Evolutionary conservation across 169 alveolate genomes (phyloP).

Genomic region (Fabrea salina): DNA sequence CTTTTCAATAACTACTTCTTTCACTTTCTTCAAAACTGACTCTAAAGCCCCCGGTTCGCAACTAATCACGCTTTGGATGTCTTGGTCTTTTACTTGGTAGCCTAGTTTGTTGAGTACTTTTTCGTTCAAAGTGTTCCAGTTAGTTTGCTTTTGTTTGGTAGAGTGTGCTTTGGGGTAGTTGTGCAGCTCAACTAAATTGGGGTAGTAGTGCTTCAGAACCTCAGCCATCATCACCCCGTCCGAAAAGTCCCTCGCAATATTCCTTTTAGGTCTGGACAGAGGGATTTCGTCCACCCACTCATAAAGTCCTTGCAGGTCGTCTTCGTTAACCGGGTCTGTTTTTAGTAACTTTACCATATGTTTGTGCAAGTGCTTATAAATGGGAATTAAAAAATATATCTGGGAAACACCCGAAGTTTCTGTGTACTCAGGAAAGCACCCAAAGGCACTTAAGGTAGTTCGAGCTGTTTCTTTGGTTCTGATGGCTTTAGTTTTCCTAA

Average conservation of each 20-base stretch:
- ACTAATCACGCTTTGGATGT: constrained; percentile 61
- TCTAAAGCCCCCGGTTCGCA: constrained; percentile 75
- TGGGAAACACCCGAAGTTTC: too few relatives aligned
- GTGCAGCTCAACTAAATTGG: constrained; percentile 76
- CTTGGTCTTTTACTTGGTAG: constrained; percentile 58
- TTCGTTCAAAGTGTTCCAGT: constrained; percentile 83
- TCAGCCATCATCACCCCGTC: constrained; percentile 87
- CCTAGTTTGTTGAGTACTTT: constrained; percentile 80
- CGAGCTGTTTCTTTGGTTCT: too few relatives aligned
- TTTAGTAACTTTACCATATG: too few relatives aligned
- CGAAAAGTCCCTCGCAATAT: constrained; percentile 84
- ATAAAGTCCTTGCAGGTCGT: constrained; percentile 71
- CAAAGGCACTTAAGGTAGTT: too few relatives aligned
- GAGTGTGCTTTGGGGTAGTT: constrained; percentile 78
- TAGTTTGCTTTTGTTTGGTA: constrained; percentile 58
- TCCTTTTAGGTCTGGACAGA: constrained; percentile 78
- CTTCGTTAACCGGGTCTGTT: constrained; percentile 49
- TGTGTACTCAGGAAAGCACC: too few relatives aligned
- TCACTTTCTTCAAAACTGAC: constrained; percentile 51
- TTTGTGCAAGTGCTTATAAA: too few relatives aligned
- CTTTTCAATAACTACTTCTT: constrained; percentile 46
- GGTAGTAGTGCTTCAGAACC: constrained; percentile 71
- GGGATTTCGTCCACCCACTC: constrained; percentile 88
- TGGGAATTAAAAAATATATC: too few relatives aligned
- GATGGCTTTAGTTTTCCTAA: too few relatives aligned